A percentile compares a stretch with the other conserved stretches of the same genome.
phyloP scores from a whole-genome alignment of 2,329 filamentous ascomycete genomes.

The Neoarthrinium moseri region DNA sequence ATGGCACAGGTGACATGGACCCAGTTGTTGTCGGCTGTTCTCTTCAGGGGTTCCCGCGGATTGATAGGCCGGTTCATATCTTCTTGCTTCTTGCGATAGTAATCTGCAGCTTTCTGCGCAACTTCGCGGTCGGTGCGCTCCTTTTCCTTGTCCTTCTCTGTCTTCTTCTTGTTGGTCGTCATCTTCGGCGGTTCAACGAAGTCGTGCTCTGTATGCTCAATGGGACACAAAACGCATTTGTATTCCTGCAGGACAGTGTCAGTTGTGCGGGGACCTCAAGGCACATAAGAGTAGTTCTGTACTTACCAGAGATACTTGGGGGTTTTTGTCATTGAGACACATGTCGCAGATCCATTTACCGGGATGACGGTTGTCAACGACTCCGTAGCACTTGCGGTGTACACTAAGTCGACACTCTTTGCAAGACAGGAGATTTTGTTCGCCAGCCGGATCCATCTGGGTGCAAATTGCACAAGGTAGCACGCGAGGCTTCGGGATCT shows the following conservation, averaged over 20 bases:
- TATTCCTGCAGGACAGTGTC: conserved; percentile 61
- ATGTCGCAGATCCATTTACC: conserved; percentile 94
- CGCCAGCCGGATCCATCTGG: conserved; percentile 67
- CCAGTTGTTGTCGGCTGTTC: conserved; percentile 97
- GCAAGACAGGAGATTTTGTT: conserved; percentile 71
- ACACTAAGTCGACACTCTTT: conserved; percentile 88
- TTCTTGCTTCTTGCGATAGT: conserved; percentile 79
- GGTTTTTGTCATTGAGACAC: conserved; percentile 91
- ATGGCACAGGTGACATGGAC: conserved; percentile 92
- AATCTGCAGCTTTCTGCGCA: conserved; percentile 74
- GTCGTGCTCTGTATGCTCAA: conserved; percentile 78
- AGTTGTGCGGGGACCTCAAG: not conserved
- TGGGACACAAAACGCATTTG: conserved; percentile 87
- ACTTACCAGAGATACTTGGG: conserved; percentile 85
- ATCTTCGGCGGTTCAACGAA: conserved; percentile 80
- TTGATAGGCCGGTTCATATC: conserved; percentile 79
- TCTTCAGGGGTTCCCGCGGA: conserved; percentile 88
- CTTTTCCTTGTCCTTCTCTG: conserved; percentile 85
- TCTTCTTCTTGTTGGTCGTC: conserved; percentile 76
- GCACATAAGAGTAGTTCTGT: conserved; percentile 2
- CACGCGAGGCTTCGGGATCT: conserved; percentile 73
- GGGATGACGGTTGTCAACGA: conserved; percentile 65
- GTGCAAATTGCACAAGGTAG: conserved; percentile 86
- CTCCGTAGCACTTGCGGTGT: conserved; percentile 90
- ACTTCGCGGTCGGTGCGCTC: conserved; percentile 84